Evolutionary conservation across 192 early-diverging fungal genomes (phyloP).

Genomic region (Podila horticola): DNA sequence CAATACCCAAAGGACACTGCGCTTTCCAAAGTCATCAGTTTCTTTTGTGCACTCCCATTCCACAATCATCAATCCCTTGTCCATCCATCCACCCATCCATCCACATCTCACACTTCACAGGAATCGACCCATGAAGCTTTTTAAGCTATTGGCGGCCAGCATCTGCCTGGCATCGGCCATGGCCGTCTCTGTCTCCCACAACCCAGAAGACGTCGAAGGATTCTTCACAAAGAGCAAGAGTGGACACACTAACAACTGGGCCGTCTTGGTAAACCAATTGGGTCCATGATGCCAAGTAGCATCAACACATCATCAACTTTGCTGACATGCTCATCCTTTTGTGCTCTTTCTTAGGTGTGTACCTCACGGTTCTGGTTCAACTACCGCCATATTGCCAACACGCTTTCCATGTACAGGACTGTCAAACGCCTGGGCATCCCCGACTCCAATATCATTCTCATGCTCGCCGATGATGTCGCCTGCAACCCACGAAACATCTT

Average conservation of each 20-base stretch:
- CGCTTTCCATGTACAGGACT: slow-evolving; percentile 98
- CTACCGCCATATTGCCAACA: slow-evolving; percentile 98
- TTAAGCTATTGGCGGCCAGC: slow-evolving; percentile 13
- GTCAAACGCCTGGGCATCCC: slow-evolving; percentile 98
- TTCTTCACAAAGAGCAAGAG: slow-evolving; percentile 66
- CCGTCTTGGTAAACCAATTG: slow-evolving; percentile 80
- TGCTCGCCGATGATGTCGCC: slow-evolving; percentile 99
- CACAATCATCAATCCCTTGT: not conserved
- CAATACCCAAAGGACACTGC: too few species aligned
- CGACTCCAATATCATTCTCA: slow-evolving; percentile 98
- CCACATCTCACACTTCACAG: not conserved
- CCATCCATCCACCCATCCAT: not conserved
- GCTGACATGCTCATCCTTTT: not conserved
- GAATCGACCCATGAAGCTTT: slow-evolving; percentile 19
- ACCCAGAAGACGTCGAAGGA: slow-evolving; percentile 53
- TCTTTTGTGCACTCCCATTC: too few species aligned
- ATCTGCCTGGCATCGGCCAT: slow-evolving; percentile 28
- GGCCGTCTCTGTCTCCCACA: slow-evolving; percentile 26
- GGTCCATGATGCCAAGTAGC: not conserved
- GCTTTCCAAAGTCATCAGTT: too few species aligned
- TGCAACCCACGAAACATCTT: slow-evolving; percentile 96
- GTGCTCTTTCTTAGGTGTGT: slow-evolving; percentile 72
- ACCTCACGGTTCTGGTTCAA: slow-evolving; percentile 99
- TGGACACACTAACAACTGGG: slow-evolving; percentile 98
- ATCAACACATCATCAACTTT: not conserved